Percentiles rank a stretch among this genome's conserved stretches.
Conservation (phyloP, 768 basidiomycete genomes). For the Chiua virens region DNA sequence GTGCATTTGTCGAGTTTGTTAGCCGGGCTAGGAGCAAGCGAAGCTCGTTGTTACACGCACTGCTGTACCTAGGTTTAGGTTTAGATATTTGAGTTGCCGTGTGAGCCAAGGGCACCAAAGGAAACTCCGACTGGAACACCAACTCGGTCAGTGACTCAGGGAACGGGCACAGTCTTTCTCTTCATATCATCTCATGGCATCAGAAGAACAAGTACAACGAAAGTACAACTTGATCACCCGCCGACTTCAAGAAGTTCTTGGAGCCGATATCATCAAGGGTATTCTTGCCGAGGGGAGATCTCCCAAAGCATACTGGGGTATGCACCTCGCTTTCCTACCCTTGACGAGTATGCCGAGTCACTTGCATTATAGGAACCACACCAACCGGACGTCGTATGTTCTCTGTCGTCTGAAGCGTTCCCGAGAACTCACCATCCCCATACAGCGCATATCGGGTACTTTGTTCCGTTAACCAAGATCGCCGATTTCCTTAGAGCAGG, state of each 20-base stretch:
- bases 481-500: conserved; percentile 93
- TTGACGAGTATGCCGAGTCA: not conserved
- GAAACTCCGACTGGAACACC: too few species aligned
- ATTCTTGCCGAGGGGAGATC: conserved; percentile 75
- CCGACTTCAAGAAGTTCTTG: conserved; percentile 83
- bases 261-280: conserved; percentile 78
- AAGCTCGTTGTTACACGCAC: too few species aligned
- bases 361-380: conserved; percentile 66
- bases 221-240: conserved; percentile 85
- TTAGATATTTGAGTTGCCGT: too few species aligned
- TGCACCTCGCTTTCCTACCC: conserved; percentile 17
- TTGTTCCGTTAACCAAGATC: conserved; percentile 92
- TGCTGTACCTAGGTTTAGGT: too few species aligned
- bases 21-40: too few species aligned
- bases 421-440: not conserved
- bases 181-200: conserved; percentile 27
- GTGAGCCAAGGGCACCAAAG: too few species aligned
- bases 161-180: too few species aligned
- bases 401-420: not conserved
- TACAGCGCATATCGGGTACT: conserved; percentile 95
- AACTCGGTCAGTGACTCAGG: too few species aligned
- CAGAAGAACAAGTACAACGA: conserved; percentile 34
- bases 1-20: too few species aligned
- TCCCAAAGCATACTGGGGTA: conserved; percentile 92
- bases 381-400: conserved; percentile 90